Evolutionary conservation across 208 protist species (phyloP), one percentile per base, ranked within the genome.

Genomic region (Crithidia sp.): DNA sequence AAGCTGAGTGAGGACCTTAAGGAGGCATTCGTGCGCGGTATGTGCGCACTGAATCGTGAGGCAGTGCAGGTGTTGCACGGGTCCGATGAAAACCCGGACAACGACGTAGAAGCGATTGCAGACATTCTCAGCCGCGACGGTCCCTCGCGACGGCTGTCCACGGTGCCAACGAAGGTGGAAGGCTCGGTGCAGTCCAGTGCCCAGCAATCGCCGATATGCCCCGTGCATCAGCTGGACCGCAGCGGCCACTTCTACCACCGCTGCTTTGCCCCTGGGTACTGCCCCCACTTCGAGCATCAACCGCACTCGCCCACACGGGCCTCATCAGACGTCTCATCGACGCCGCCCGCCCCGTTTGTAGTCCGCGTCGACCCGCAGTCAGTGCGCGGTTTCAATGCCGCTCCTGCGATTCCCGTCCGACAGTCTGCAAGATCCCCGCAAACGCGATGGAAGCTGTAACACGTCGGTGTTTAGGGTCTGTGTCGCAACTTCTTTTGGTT

Each of bases 11-110:
- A 92, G 43, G 69, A 87, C 17, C 71, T 95, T 59, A 92, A 88
- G 74, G 81, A 77, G 2, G 91, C 92, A 0, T 95, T 98, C 74
- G 81, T 97, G 52, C 84, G 89, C 2, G 93, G 95, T 7, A 88
- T 97, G 41, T 93, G 88, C 53, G 92, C 95, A 5, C 74, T 98
- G 56, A 97, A 97, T 67, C 90, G 89, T 6, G 95, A 98, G 70
- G 95, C 95, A 5, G 88, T 96, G 71, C 84, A 95, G 41, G 88
- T 93, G n/a, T 83, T 96, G 39, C 76, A 84, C 13, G 84, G 87
- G 5, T 41, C 59, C 3, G 76, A 84, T 43, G 65, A 50, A 17
- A 76, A 55, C n/a, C 74, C 86, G 49, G 66, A 82, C 2, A 71
- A 68, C 53, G 81, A 88, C 50, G 83, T 72, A 28, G 76, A 77